These are phyloP conservation scores for Daldinia caldariorum DNA, from an alignment of 495 filamentous ascomycete genomes.

Conservation along the genomic window DNA sequence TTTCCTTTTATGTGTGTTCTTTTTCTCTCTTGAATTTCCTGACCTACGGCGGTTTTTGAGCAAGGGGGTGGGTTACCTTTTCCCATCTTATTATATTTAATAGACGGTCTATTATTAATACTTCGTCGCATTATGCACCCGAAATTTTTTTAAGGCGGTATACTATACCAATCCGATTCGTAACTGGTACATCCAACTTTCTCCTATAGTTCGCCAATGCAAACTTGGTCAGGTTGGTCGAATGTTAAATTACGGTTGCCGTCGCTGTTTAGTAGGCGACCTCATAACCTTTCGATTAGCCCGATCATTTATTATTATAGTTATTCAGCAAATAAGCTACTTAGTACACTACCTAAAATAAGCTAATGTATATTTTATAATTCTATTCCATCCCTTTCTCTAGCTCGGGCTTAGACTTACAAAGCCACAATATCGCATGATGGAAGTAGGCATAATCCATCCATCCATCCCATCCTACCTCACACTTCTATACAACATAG, in stretches of 20 bases:
- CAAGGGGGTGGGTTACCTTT: conserved; percentile 22
- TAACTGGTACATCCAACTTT: conserved; percentile 19
- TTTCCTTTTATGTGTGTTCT: background rate
- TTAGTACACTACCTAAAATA: too few species aligned
- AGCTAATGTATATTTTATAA: background rate
- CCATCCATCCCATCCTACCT: background rate
- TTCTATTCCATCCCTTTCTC: conserved; percentile 12
- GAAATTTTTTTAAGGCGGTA: conserved; percentile 25
- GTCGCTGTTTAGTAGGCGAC: conserved; percentile 33
- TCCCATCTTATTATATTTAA: conserved; percentile 31
- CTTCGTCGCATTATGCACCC: conserved; percentile 33
- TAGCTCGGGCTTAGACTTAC: conserved; percentile 23
- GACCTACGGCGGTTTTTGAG: conserved; percentile 32
- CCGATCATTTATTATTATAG: background rate
- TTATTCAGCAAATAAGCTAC: background rate
- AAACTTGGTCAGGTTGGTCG: conserved; percentile 2
- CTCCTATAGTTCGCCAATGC: conserved; percentile 11
- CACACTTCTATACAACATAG: conserved; percentile 2
- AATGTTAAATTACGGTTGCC: conserved; percentile 38
- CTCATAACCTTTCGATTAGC: conserved; percentile 27
- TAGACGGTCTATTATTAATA: conserved; percentile 38
- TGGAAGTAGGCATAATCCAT: conserved; percentile 18
- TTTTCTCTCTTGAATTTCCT: background rate
- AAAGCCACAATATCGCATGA: conserved; percentile 28
- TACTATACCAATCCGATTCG: conserved; percentile 23